Evolutionary conservation across 208 protist species (phyloP).

Genomic region (Wallacemonas sp.): DNA sequence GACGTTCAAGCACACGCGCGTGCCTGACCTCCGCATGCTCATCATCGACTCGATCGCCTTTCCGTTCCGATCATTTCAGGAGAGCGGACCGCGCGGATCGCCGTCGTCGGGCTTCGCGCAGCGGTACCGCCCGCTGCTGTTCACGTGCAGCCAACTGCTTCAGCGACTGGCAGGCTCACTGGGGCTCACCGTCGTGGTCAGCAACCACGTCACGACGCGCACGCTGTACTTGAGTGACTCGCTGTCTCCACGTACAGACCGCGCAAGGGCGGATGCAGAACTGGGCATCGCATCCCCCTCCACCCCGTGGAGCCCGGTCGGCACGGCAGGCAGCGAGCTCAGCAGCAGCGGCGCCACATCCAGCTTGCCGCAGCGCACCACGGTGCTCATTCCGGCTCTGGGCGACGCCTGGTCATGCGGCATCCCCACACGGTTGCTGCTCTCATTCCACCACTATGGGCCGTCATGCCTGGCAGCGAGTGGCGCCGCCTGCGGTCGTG

Average conservation of each 20-base stretch:
- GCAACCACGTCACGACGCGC: slow-evolving; percentile 87
- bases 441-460: slow-evolving; percentile 71
- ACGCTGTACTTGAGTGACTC: slow-evolving; percentile 12
- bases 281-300: too few relatives aligned
- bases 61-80: slow-evolving; percentile 59
- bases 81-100: not conserved
- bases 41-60: slow-evolving; percentile 90
- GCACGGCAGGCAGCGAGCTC: not conserved
- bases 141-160: slow-evolving; percentile 57
- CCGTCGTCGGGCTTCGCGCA: slow-evolving; percentile 25
- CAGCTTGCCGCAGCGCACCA: not conserved
- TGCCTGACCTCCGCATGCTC: slow-evolving; percentile 47
- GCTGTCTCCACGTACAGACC: too few relatives aligned
- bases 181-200: slow-evolving; percentile 67
- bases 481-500: too few relatives aligned
- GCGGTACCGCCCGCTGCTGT: slow-evolving; percentile 52
- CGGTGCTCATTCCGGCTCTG: slow-evolving; percentile 63
- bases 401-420: slow-evolving; percentile 72
- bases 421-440: slow-evolving; percentile 53
- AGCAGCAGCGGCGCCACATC: not conserved
- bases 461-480: too few relatives aligned
- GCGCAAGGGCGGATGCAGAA: too few relatives aligned
- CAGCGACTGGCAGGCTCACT: slow-evolving; percentile 39
- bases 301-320: too few relatives aligned
- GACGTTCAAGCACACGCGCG: slow-evolving; percentile 8